Evolutionary conservation across 306 rosid genomes (phyloP).

Genomic region (Cucurbita maxima): DNA sequence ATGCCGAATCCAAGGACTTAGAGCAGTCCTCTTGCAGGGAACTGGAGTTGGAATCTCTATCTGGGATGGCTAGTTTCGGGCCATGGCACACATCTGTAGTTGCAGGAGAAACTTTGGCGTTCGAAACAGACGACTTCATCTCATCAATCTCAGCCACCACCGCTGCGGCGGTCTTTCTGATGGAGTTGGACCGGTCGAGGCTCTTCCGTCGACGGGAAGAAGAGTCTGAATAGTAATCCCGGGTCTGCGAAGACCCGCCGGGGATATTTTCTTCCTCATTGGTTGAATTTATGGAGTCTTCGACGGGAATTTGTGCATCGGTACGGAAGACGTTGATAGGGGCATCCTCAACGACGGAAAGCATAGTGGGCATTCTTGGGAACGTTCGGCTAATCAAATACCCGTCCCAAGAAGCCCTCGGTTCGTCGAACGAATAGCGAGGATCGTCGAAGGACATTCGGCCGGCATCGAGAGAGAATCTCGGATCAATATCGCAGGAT

Average conservation of each 20-base stretch:
- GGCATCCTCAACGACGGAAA: slow-evolving; percentile 79
- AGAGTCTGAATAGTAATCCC: slow-evolving; percentile 70
- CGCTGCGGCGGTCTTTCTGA: slow-evolving; percentile 77
- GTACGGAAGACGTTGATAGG: slow-evolving; percentile 39
- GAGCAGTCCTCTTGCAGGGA: slow-evolving; percentile 66
- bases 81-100: slow-evolving; percentile 37
- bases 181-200: slow-evolving; percentile 79
- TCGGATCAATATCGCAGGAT: slow-evolving; percentile 92
- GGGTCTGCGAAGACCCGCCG: slow-evolving; percentile 75
- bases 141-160: slow-evolving; percentile 95
- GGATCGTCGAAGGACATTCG: slow-evolving; percentile 81
- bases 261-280: slow-evolving; percentile 42
- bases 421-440: slow-evolving; percentile 78
- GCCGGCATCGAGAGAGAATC: slow-evolving; percentile 57
- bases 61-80: slow-evolving; percentile 28
- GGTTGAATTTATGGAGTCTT: slow-evolving; percentile 35
- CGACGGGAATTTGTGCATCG: slow-evolving; percentile 69
- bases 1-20: slow-evolving; percentile 30
- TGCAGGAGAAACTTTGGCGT: slow-evolving; percentile 58
- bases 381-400: slow-evolving; percentile 47
- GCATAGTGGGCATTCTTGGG: slow-evolving; percentile 82
- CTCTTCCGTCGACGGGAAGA: slow-evolving; percentile 73
- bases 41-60: slow-evolving; percentile 55
- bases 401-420: slow-evolving; percentile 97
- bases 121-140: slow-evolving; percentile 45